Evolutionary conservation across 2,329 filamentous ascomycete genomes (phyloP).

Genomic region (Alternaria conjuncta): DNA sequence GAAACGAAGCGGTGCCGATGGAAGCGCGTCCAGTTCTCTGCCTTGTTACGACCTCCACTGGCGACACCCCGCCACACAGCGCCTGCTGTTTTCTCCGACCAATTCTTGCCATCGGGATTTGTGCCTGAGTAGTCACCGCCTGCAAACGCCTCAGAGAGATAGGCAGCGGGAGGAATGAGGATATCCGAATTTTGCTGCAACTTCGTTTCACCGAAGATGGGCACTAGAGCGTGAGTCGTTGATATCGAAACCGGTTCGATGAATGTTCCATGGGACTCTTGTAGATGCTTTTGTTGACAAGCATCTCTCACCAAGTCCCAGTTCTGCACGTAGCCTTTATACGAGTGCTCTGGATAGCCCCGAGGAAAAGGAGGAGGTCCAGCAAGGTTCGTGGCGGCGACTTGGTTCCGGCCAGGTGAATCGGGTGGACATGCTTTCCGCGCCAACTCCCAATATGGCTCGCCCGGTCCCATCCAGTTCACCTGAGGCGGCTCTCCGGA

Average conservation of each 20-base stretch:
- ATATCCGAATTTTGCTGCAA: constrained; percentile 59
- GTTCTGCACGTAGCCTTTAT: constrained; percentile 56
- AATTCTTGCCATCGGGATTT: constrained; percentile 47
- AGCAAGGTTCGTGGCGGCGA: constrained; percentile 45
- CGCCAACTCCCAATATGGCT: constrained; percentile 53
- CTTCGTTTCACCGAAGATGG: constrained; percentile 60
- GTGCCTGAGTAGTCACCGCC: constrained; percentile 50
- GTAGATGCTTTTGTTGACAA: constrained; percentile 55
- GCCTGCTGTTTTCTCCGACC: constrained; percentile 52
- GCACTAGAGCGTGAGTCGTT: constrained; percentile 54
- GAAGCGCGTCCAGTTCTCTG: constrained; percentile 72
- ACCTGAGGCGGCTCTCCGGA: constrained; percentile 35
- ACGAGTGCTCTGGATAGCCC: constrained; percentile 39
- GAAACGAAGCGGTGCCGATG: constrained; percentile 77
- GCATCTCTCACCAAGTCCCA: constrained; percentile 55
- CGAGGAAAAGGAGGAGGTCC: constrained; percentile 39
- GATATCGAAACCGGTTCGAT: constrained; percentile 56
- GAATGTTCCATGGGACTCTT: constrained; percentile 56
- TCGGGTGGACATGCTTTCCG: constrained; percentile 51
- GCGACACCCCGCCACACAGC: constrained; percentile 58
- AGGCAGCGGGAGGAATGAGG: constrained; percentile 58
- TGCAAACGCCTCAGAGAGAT: constrained; percentile 53
- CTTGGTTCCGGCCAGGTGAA: constrained; percentile 45
- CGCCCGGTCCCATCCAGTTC: constrained; percentile 33
- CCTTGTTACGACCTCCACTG: constrained; percentile 55